phyloP scores from a whole-genome alignment of 2,329 filamentous ascomycete species.

The Sclerotinia nivalis region DNA sequence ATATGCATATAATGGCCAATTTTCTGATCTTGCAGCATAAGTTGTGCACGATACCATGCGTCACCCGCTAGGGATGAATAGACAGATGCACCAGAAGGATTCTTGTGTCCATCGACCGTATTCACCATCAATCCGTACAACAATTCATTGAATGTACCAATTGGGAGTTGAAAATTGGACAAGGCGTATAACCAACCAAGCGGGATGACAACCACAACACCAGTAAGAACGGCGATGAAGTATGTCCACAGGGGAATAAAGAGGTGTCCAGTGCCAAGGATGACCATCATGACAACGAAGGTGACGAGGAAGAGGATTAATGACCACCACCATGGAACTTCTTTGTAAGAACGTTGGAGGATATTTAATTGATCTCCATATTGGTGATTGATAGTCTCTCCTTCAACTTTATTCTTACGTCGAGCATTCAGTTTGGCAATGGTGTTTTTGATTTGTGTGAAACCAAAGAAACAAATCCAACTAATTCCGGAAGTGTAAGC shows the following conservation, averaged over 20 bases:
- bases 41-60: constrained; percentile 60
- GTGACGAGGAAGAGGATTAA: constrained; percentile 50
- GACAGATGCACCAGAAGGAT: constrained; percentile 57
- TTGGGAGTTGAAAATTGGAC: constrained; percentile 55
- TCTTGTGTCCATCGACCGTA: constrained; percentile 51
- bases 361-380: constrained; percentile 61
- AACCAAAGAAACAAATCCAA: constrained; percentile 60
- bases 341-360: constrained; percentile 56
- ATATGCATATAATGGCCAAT: constrained; percentile 67
- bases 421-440: constrained; percentile 48
- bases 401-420: constrained; percentile 40
- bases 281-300: constrained; percentile 52
- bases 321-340: constrained; percentile 63
- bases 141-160: constrained; percentile 61
- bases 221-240: constrained; percentile 56
- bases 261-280: constrained; percentile 52
- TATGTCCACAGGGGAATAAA: constrained; percentile 63
- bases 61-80: constrained; percentile 62
- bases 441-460: constrained; percentile 49
- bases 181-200: constrained; percentile 61
- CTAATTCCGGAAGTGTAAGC: constrained; percentile 58
- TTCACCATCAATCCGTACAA: constrained; percentile 62
- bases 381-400: constrained; percentile 50
- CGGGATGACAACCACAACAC: constrained; percentile 56
- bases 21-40: constrained; percentile 62